Conservation (phyloP, 129 eudicot genomes). For the Saussurea involucrata region DNA sequence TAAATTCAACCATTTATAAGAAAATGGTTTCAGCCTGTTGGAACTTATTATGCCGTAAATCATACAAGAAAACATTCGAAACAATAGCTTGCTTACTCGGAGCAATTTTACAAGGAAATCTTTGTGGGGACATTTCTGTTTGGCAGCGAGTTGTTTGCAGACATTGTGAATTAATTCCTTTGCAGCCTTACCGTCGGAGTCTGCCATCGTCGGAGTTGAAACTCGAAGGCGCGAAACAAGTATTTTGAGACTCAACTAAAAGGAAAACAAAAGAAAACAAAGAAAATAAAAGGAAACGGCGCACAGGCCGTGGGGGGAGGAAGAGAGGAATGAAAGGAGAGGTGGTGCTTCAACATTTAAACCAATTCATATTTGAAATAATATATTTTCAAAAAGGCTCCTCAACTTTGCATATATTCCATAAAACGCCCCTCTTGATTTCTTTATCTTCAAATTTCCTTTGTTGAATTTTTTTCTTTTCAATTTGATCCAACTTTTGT, state of each 20-base stretch:
- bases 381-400: too few species aligned
- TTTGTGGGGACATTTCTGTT: constrained; percentile 63
- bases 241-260: background rate
- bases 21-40: background rate
- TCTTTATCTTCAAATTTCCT: too few species aligned
- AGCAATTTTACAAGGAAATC: constrained; percentile 62
- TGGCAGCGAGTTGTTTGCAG: constrained; percentile 60
- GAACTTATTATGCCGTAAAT: background rate
- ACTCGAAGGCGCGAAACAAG: background rate
- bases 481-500: too few species aligned
- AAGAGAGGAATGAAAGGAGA: too few species aligned
- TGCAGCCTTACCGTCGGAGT: constrained; percentile 40
- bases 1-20: background rate
- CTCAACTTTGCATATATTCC: too few species aligned
- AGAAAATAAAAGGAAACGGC: too few species aligned
- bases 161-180: constrained; percentile 44
- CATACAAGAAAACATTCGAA: background rate
- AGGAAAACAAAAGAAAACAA: too few species aligned
- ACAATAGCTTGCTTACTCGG: constrained; percentile 39
- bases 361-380: too few species aligned
- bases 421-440: too few species aligned
- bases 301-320: too few species aligned
- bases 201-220: constrained; percentile 31
- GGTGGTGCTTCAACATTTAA: too few species aligned
- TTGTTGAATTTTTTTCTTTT: too few species aligned